phyloP scores from a whole-genome alignment of 1,284 basidiomycete species.

The Apiotrichum gracile region DNA sequence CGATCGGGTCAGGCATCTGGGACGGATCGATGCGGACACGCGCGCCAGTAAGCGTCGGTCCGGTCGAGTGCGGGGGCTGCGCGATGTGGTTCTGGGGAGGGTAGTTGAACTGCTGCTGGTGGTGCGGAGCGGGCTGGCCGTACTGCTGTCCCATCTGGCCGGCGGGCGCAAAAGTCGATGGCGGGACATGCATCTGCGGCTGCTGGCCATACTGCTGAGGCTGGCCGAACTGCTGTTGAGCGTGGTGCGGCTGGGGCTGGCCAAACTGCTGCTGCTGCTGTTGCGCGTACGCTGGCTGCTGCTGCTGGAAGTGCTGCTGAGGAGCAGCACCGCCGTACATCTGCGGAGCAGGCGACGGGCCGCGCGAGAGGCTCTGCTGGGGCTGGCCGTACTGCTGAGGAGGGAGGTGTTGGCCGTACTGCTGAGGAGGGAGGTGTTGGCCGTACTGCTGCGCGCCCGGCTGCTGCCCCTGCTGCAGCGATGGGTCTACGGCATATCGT shows the following conservation, averaged over 20 bases:
- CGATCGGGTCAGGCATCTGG: constrained; percentile 87
- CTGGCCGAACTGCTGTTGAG: constrained; percentile 5
- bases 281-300: constrained; percentile 7
- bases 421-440: constrained; percentile 18
- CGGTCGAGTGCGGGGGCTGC: constrained; percentile 74
- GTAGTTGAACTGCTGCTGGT: constrained; percentile 13
- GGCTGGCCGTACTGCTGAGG: not conserved
- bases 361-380: not conserved
- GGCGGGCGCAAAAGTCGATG: not conserved
- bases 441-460: constrained; percentile 17
- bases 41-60: constrained; percentile 58
- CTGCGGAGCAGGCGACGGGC: not conserved
- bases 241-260: constrained; percentile 2
- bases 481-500: constrained; percentile 46
- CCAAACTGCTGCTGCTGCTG: constrained; percentile 13
- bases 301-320: constrained; percentile 4
- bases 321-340: not conserved
- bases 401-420: not conserved
- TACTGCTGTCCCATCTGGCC: constrained; percentile 19
- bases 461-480: constrained; percentile 24
- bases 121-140: constrained; percentile 8
- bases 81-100: constrained; percentile 53
- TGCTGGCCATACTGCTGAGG: not conserved
- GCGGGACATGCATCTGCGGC: not conserved
- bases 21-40: constrained; percentile 80